A percentile compares a stretch with the other conserved stretches of the same genome.
These are phyloP conservation scores for Tuber brumale DNA, from an alignment of 495 filamentous ascomycete genomes.

Conservation along the genomic window DNA sequence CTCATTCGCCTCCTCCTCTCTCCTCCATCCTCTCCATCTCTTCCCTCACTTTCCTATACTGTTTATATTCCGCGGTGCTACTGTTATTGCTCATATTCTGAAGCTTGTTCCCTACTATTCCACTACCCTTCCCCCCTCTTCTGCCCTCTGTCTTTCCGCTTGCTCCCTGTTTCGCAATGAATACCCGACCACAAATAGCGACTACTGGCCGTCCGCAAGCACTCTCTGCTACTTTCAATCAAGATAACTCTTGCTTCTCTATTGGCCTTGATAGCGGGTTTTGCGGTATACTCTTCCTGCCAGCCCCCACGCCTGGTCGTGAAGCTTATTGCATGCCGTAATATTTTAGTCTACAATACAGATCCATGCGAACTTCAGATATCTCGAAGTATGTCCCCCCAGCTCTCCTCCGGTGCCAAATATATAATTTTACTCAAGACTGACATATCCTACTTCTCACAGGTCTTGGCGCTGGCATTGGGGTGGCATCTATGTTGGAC, in stretches of 20 bases:
- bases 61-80: not conserved
- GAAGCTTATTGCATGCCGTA: constrained; percentile 22
- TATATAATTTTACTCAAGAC: constrained; percentile 4
- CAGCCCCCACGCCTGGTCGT: constrained; percentile 1
- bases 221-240: constrained; percentile 79
- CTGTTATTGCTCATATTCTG: not conserved
- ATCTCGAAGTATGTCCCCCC: constrained; percentile 51
- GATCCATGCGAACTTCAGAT: constrained; percentile 70
- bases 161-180: constrained; percentile 55
- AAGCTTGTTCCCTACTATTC: not conserved
- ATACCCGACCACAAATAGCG: constrained; percentile 81
- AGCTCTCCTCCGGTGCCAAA: constrained; percentile 27
- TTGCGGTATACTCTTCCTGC: constrained; percentile 56
- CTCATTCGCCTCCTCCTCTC: constrained; percentile 7
- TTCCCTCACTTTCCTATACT: not conserved
- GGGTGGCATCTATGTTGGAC: constrained; percentile 78
- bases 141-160: constrained; percentile 14
- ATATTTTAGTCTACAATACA: constrained; percentile 63
- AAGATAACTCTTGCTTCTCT: constrained; percentile 78
- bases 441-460: constrained; percentile 6
- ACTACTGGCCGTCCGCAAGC: constrained; percentile 65
- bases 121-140: not conserved
- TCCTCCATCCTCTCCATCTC: not conserved
- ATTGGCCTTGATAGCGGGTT: constrained; percentile 84
- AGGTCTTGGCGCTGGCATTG: constrained; percentile 85